Conservation (phyloP, 352 stramenopile genomes). For the Phytophthora agathidicida region DNA sequence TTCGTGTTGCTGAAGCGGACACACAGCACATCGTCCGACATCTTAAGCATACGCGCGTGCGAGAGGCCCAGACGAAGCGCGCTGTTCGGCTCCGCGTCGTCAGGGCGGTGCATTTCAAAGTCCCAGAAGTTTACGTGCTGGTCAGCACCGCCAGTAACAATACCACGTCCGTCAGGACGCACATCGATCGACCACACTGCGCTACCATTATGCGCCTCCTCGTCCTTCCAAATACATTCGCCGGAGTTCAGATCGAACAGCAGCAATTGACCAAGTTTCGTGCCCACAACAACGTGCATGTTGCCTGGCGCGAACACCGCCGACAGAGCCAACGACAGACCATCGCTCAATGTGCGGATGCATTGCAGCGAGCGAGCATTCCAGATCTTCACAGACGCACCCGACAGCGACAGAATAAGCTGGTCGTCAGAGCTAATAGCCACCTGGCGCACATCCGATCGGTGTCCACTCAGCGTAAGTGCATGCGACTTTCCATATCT, state of each 20-base stretch:
- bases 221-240: conserved; percentile 92
- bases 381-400: conserved; percentile 92
- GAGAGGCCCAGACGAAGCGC: conserved; percentile 92
- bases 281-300: conserved; percentile 97
- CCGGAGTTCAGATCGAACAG: conserved; percentile 96
- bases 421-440: conserved; percentile 90
- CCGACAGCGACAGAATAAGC: conserved; percentile 90
- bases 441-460: conserved; percentile 92
- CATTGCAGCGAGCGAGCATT: conserved; percentile 91
- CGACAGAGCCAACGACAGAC: conserved; percentile 91
- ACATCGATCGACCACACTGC: conserved; percentile 98
- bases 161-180: conserved; percentile 87
- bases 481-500: conserved; percentile 71
- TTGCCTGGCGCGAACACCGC: conserved; percentile 96
- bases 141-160: conserved; percentile 97
- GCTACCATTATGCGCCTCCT: conserved; percentile 90
- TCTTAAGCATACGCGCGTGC: conserved; percentile 97
- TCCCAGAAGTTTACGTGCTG: conserved; percentile 99
- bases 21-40: conserved; percentile 98
- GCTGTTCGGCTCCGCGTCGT: conserved; percentile 41
- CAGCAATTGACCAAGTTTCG: conserved; percentile 95
- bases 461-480: conserved; percentile 87
- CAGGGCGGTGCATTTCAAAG: conserved; percentile 90
- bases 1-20: conserved; percentile 96
- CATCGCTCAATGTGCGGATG: conserved; percentile 88